phyloP scores from a whole-genome alignment of 257 asterid species.

The Rehmannia glutinosa region DNA sequence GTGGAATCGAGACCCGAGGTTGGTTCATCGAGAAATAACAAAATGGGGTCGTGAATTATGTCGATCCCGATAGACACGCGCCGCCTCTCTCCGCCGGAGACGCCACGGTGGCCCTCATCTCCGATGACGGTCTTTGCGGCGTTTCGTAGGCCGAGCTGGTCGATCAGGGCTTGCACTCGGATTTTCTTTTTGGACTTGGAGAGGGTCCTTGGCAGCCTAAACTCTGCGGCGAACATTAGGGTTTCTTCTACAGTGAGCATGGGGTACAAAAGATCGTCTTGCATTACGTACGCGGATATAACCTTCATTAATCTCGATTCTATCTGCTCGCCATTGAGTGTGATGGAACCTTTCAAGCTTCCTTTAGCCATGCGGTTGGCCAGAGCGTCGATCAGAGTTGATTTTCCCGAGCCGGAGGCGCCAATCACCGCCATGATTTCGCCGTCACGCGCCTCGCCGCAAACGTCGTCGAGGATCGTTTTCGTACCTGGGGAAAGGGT shows the following conservation, averaged over 20 bases:
- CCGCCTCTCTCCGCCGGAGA: conserved; percentile 66
- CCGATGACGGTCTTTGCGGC: conserved; percentile 46
- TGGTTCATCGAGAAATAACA: conserved; percentile 75
- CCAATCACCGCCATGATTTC: conserved; percentile 72
- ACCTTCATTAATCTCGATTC: conserved; percentile 46
- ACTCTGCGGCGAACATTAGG: conserved; percentile 69
- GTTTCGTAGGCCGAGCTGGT: conserved; percentile 37
- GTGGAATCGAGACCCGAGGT: conserved; percentile 84
- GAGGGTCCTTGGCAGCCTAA: conserved; percentile 48
- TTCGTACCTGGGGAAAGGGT: conserved; percentile 17
- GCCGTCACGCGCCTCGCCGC: conserved; percentile 73
- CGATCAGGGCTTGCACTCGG: conserved; percentile 39
- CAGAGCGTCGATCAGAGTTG: conserved; percentile 62
- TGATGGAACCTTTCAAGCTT: conserved; percentile 48
- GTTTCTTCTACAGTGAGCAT: conserved; percentile 81
- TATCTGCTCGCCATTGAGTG: conserved; percentile 50
- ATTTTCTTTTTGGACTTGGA: conserved; percentile 34
- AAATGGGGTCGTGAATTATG: conserved; percentile 76
- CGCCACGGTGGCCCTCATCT: conserved; percentile 63
- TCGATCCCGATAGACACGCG: conserved; percentile 83
- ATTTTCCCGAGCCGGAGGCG: conserved; percentile 71
- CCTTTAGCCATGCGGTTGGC: conserved; percentile 57
- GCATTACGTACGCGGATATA: conserved; percentile 80
- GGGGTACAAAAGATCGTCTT: conserved; percentile 64
- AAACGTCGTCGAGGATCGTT: conserved; percentile 42